A percentile compares a stretch with the other conserved stretches of the same genome.
phyloP scores from a whole-genome alignment of 2,329 filamentous ascomycete genomes.

The Diplodia scrobiculata region DNA sequence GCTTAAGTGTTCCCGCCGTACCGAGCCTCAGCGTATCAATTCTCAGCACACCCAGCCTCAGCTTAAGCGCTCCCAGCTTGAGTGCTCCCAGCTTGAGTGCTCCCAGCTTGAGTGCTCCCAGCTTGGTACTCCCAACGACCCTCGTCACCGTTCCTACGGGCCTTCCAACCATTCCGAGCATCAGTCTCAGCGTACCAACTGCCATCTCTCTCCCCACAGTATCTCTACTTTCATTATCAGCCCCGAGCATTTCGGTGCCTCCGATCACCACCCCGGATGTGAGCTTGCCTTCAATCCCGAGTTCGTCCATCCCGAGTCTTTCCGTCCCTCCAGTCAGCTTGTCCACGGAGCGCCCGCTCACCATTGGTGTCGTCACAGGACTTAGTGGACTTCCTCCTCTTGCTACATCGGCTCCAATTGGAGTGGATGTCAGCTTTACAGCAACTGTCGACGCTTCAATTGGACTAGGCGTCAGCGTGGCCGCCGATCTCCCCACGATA shows the following conservation, averaged over 20 bases:
- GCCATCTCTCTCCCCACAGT: background rate
- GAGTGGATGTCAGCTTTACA: background rate
- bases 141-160: background rate
- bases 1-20: background rate
- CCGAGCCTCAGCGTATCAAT: background rate
- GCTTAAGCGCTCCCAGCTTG: no score
- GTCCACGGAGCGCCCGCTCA: background rate
- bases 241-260: background rate
- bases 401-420: background rate
- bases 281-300: slow-evolving; percentile 3
- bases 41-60: background rate
- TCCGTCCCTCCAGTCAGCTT: slow-evolving; percentile 8
- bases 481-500: background rate
- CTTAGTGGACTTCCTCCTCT: background rate
- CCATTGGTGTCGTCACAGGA: background rate
- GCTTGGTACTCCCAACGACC: background rate
- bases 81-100: background rate
- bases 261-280: background rate
- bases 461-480: background rate
- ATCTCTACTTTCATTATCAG: background rate
- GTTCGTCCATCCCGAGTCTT: background rate
- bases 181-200: background rate
- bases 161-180: background rate
- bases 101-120: background rate
- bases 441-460: slow-evolving; percentile 6